phyloP scores from a whole-genome alignment of 2,329 filamentous ascomycete species.

The Pseudogymnoascus verrucosus region DNA sequence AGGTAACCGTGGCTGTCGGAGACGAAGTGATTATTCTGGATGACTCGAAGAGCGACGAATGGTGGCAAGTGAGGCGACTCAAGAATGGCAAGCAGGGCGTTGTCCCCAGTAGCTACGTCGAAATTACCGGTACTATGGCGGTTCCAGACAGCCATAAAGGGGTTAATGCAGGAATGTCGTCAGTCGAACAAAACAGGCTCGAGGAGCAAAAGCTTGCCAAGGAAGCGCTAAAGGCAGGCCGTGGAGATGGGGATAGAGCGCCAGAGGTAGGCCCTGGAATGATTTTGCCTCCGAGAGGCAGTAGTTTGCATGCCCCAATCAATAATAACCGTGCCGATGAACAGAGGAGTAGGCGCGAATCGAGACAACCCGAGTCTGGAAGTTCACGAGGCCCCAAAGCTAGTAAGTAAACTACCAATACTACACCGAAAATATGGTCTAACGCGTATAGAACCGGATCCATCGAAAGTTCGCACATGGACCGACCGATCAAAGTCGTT shows the following conservation, averaged over 20 bases:
- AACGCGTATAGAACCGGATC: constrained; percentile 61
- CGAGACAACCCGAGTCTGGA: constrained; percentile 49
- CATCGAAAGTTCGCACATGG: constrained; percentile 79
- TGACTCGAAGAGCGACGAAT: constrained; percentile 88
- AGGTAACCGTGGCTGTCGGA: constrained; percentile 82
- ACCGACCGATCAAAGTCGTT: constrained; percentile 93
- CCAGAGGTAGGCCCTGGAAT: constrained; percentile 72
- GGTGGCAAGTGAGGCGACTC: constrained; percentile 90
- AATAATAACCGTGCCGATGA: constrained; percentile 58
- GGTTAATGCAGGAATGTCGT: constrained; percentile 53
- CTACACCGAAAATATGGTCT: background rate
- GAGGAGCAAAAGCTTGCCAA: constrained; percentile 81
- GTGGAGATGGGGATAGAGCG: constrained; percentile 50
- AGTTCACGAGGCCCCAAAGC: constrained; percentile 54
- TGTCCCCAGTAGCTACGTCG: constrained; percentile 92
- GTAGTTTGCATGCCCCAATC: constrained; percentile 63
- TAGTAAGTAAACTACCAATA: constrained; percentile 48
- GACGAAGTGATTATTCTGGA: constrained; percentile 90
- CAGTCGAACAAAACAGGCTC: constrained; percentile 66
- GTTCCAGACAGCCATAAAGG: constrained; percentile 36
- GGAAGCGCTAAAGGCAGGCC: constrained; percentile 59
- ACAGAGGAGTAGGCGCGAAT: constrained; percentile 67
- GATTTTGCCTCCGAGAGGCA: constrained; percentile 68
- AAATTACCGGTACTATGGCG: constrained; percentile 64
- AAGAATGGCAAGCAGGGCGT: constrained; percentile 94